Evolutionary conservation across 1,139 yeast species (phyloP), one percentile per base, ranked within the genome.

Genomic region (Trichomonascaceae sp.): DNA sequence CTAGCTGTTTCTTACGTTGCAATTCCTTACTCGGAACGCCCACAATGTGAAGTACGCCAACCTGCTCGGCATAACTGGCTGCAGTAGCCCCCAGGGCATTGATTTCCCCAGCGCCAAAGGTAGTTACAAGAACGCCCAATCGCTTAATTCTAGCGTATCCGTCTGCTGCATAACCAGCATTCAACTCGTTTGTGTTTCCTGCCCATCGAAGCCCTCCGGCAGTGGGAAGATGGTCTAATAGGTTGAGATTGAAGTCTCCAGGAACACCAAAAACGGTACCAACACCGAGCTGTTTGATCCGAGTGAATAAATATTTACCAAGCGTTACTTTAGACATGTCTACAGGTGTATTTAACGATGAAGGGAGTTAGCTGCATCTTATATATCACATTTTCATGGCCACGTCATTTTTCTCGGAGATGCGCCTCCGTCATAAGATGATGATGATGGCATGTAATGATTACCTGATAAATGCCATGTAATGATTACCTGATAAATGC

Each of bases 41-140:
- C 43, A 89, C 96, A 63, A 89, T 82, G 71, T 87, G 96, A 56
- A 89, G 75, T 27, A 88, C 77, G 10, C 95, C 95, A 41, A 82
- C 82, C 66, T 79, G 84, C 69, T 88, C 96, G 49, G 93, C 85
- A 70, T 79, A 85, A 7, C 95, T 82, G 58, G 96, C 95, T 49
- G 91, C 81, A 57, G 87, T 77, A 52, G 95, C 96, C 71, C 88
- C 88, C 60, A 88, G 70, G 12, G 96, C 96, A 54, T 88, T 82
- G 57, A 88, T 78, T 70, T 88, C 96, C 56, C 96, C 96, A 50
- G 88, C 96, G 55, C 96, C 96, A 70, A 77, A 86, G 15, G 88
- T 83, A 44, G 88, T 81, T 55, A 73, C 64, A 46, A 73, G 56
- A 13, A 68, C 76, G 22, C 72, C 75, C 2, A 63, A 57, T 36